Evolutionary conservation across 768 basidiomycete species (phyloP).

Genomic region (Macrocybe gigantea): DNA sequence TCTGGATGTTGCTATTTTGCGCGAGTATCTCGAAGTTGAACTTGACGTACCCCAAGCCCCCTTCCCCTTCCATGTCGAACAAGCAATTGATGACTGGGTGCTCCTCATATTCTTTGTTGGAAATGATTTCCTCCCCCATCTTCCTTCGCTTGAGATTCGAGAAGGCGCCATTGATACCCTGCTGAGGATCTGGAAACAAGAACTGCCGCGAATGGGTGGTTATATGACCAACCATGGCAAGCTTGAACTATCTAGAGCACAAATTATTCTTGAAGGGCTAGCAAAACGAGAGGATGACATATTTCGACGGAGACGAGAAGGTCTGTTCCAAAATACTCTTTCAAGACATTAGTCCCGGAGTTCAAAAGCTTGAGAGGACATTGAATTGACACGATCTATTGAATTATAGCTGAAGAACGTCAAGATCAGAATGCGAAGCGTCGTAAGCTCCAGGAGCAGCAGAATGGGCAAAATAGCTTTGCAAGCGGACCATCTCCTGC

Average conservation of each 20-base stretch:
- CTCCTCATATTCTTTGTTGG: constrained; percentile 99
- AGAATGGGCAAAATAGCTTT: constrained; percentile 32
- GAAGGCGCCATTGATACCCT: constrained; percentile 99
- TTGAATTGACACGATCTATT: constrained; percentile 3
- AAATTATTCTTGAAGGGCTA: constrained; percentile 93
- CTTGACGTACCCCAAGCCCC: constrained; percentile 72
- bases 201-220: constrained; percentile 93
- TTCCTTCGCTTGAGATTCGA: constrained; percentile 96
- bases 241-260: constrained; percentile 78
- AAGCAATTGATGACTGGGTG: constrained; percentile 99
- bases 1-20: constrained; percentile 91
- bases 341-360: constrained; percentile 1
- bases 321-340: constrained; percentile 41
- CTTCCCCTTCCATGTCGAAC: constrained; percentile 91
- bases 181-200: constrained; percentile 91
- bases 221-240: constrained; percentile 93
- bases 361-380: constrained; percentile 10
- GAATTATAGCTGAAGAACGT: constrained; percentile 77
- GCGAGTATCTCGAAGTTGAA: constrained; percentile 97
- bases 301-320: constrained; percentile 86
- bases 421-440: constrained; percentile 91
- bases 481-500: constrained; percentile 41
- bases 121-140: constrained; percentile 97
- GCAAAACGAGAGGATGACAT: constrained; percentile 96
- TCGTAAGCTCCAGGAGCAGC: constrained; percentile 56